These are phyloP conservation scores for Aspergillus quadrilineatus DNA, from an alignment of 2,329 filamentous ascomycete genomes.

Conservation along the genomic window DNA sequence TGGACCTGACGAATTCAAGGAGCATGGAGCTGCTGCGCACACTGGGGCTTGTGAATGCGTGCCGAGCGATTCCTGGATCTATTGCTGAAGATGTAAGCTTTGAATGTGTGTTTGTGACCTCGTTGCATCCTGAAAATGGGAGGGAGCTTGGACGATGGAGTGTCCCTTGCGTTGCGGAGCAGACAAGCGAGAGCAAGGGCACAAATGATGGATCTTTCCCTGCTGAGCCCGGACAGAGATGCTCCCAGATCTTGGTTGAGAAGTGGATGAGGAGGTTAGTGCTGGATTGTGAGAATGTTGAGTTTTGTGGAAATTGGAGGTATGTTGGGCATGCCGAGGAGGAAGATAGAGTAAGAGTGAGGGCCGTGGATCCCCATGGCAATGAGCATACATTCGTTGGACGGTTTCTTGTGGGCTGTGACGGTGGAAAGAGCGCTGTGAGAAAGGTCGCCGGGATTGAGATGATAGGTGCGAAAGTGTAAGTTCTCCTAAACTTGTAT, in stretches of 20 bases:
- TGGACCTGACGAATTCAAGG: slow-evolving; percentile 39
- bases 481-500: slow-evolving; percentile 1
- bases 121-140: not conserved
- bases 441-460: slow-evolving; percentile 23
- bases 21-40: slow-evolving; percentile 37
- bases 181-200: slow-evolving; percentile 21
- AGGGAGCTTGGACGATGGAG: not conserved
- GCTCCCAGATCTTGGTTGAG: slow-evolving; percentile 37
- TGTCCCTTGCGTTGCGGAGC: not conserved
- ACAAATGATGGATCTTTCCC: slow-evolving; percentile 36
- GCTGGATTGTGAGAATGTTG: not conserved
- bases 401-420: slow-evolving; percentile 30
- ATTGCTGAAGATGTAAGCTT: slow-evolving; percentile 11
- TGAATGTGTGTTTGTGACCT: slow-evolving; percentile 10
- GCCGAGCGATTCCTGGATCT: slow-evolving; percentile 19
- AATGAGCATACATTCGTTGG: slow-evolving; percentile 20
- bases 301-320: slow-evolving; percentile 2
- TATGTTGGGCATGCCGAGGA: slow-evolving; percentile 18
- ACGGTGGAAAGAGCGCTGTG: slow-evolving; percentile 29
- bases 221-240: slow-evolving; percentile 33
- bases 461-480: slow-evolving; percentile 29
- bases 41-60: slow-evolving; percentile 30
- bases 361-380: slow-evolving; percentile 20
- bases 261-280: slow-evolving; percentile 32
- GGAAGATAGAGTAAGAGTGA: slow-evolving; percentile 17